phyloP scores from a whole-genome alignment of 176 grass and related monocot species.

The Avena eriantha region DNA sequence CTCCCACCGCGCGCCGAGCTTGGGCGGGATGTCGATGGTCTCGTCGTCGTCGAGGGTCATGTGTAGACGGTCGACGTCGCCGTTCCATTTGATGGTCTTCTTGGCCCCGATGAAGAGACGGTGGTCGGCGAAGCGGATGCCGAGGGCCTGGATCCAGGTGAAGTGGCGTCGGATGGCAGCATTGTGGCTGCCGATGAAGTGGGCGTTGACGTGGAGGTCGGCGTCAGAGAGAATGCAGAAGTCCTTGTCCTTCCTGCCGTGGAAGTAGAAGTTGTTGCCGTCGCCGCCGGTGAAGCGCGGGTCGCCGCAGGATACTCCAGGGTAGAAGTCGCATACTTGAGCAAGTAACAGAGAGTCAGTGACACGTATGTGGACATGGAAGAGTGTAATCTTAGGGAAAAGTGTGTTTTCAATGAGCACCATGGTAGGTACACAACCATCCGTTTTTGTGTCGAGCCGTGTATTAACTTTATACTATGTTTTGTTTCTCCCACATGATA shows the following conservation, averaged over 20 bases:
- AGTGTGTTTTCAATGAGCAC: too few relatives aligned
- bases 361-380: not conserved
- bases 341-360: not conserved
- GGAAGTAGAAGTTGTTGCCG: slow-evolving; percentile 66
- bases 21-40: not conserved
- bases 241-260: slow-evolving; percentile 46
- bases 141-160: slow-evolving; percentile 63
- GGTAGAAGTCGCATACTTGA: slow-evolving; percentile 41
- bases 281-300: slow-evolving; percentile 53
- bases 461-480: too few relatives aligned
- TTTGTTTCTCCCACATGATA: too few relatives aligned
- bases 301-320: slow-evolving; percentile 43
- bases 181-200: slow-evolving; percentile 58
- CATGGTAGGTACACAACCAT: too few relatives aligned
- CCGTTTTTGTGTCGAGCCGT: too few relatives aligned
- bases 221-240: slow-evolving; percentile 56
- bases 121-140: slow-evolving; percentile 40
- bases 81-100: slow-evolving; percentile 3
- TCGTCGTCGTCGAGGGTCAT: not conserved
- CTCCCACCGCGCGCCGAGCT: not conserved
- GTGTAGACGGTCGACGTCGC: not conserved
- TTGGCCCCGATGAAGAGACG: not conserved
- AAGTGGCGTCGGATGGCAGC: slow-evolving; percentile 42
- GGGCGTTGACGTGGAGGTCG: slow-evolving; percentile 51
- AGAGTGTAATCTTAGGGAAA: not conserved